Evolutionary conservation across 2,329 filamentous ascomycete genomes (phyloP), one percentile per base, ranked within the genome.

Genomic region (Cryphonectria japonica): DNA sequence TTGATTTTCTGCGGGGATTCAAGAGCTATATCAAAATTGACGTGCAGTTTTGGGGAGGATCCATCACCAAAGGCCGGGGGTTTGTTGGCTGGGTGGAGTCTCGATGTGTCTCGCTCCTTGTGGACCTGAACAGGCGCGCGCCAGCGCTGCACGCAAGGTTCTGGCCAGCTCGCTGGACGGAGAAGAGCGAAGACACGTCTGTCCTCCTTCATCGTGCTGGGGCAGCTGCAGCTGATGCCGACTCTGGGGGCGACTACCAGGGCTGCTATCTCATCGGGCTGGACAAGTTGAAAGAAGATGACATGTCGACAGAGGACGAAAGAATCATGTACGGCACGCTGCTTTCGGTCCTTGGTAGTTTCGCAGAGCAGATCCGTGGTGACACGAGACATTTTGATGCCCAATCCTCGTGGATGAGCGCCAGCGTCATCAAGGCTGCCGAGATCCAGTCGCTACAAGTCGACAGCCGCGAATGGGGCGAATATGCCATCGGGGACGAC

Each of bases 61-160:
- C 88, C 2, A 79, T 84, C 1, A 79, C 83, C 0, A 87, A 85
- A 68, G 87, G 88, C 0, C 86, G 85, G 29, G 80, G 82, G 16
- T 84, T 91, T 64, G 80, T 91, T 0, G 87, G 88, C 14, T 92
- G 89, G 89, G 78, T 92, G 2, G 89, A 92, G 75, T 90, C 88
- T 9, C 84, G 87, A 69, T 89, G 86, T 69, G 82, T 88, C 1
- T 80, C 83, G 71, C 79, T 92, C 46, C 82, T 92, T 29, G 85
- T 88, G 72, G 89, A 91, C 72, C 79, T 92, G 26, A 81, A 87
- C 71, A 84, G 84, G 64, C 83, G 84, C 16, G 77, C 88, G 22
- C 85, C 87, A 0, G 78, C 80, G 1, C 75, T 91, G 3, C 79
- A 85, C 63, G 83, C 86, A 1, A 84, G 88, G 29, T 87, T 92